These are phyloP conservation scores for Fusarium camptoceras DNA, from an alignment of 2,329 filamentous ascomycete genomes.

Conservation along the genomic window DNA sequence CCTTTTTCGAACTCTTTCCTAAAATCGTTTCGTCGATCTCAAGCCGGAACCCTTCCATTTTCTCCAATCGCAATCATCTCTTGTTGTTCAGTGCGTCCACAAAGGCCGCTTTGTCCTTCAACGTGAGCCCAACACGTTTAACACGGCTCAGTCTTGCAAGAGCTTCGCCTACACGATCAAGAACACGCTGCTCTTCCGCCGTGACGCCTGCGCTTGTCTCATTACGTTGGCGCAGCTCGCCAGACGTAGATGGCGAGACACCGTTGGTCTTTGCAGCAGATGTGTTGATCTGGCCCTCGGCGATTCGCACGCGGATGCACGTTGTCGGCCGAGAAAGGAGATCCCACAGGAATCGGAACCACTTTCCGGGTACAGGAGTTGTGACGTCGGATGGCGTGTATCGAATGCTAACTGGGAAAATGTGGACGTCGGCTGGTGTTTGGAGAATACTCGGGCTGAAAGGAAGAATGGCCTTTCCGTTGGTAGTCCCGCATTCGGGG, in stretches of 20 bases:
- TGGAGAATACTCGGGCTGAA: slow-evolving; percentile 82
- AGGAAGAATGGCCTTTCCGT: slow-evolving; percentile 88
- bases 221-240: slow-evolving; percentile 47
- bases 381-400: slow-evolving; percentile 92
- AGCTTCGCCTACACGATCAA: slow-evolving; percentile 86
- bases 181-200: slow-evolving; percentile 72
- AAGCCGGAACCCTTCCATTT: slow-evolving; percentile 1
- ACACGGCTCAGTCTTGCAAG: slow-evolving; percentile 88
- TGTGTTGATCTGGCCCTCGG: slow-evolving; percentile 74
- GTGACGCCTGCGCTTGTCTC: slow-evolving; percentile 53
- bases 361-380: slow-evolving; percentile 84
- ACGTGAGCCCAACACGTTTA: slow-evolving; percentile 86
- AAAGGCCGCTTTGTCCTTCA: slow-evolving; percentile 86
- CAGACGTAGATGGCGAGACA: slow-evolving; percentile 44
- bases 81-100: slow-evolving; percentile 72
- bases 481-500: slow-evolving; percentile 94
- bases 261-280: slow-evolving; percentile 54
- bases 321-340: slow-evolving; percentile 87
- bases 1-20: slow-evolving; percentile 5
- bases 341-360: slow-evolving; percentile 83
- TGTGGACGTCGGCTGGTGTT: slow-evolving; percentile 73
- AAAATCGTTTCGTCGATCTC: neutral
- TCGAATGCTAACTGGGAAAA: slow-evolving; percentile 90
- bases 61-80: slow-evolving; percentile 32
- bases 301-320: slow-evolving; percentile 90